Evolutionary conservation across 2,329 filamentous ascomycete species (phyloP).

Genomic region (Boeremia lycopersici): DNA sequence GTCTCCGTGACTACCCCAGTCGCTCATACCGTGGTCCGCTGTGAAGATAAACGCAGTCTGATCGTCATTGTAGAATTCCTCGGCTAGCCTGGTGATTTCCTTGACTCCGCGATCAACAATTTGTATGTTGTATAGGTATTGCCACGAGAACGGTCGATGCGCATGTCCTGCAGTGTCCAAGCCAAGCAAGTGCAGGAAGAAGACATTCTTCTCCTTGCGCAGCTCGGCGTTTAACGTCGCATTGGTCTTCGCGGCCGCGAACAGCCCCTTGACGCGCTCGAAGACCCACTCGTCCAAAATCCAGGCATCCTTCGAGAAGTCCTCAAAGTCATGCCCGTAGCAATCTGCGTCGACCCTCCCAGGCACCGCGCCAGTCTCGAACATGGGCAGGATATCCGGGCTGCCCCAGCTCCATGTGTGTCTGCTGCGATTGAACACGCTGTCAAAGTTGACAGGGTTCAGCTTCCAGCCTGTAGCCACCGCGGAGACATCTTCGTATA

Average conservation of each 20-base stretch:
- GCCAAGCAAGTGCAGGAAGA: constrained; percentile 92
- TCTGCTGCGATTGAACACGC: constrained; percentile 93
- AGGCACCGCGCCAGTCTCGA: constrained; percentile 86
- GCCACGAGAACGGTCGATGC: constrained; percentile 89
- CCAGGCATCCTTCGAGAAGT: constrained; percentile 83
- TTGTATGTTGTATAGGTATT: constrained; percentile 94
- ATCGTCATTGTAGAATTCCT: constrained; percentile 80
- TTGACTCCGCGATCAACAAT: constrained; percentile 89
- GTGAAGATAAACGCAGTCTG: constrained; percentile 97
- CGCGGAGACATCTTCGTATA: constrained; percentile 97
- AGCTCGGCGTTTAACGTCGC: constrained; percentile 73
- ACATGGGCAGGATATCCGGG: constrained; percentile 97
- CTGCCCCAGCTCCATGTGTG: constrained; percentile 99
- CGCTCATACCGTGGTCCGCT: constrained; percentile 98
- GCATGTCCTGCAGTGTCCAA: constrained; percentile 88
- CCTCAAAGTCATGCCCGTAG: constrained; percentile 84
- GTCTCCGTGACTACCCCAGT: constrained; percentile 98
- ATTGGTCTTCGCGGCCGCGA: constrained; percentile 79
- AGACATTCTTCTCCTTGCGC: constrained; percentile 84
- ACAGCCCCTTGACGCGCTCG: constrained; percentile 86
- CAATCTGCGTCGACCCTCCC: constrained; percentile 86
- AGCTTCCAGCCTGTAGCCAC: constrained; percentile 98
- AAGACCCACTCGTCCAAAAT: constrained; percentile 94
- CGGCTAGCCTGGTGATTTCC: constrained; percentile 79
- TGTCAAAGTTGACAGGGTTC: constrained; percentile 98